Conservation (phyloP, 805 yeast species). For the Yamadazyma phyllophila region DNA sequence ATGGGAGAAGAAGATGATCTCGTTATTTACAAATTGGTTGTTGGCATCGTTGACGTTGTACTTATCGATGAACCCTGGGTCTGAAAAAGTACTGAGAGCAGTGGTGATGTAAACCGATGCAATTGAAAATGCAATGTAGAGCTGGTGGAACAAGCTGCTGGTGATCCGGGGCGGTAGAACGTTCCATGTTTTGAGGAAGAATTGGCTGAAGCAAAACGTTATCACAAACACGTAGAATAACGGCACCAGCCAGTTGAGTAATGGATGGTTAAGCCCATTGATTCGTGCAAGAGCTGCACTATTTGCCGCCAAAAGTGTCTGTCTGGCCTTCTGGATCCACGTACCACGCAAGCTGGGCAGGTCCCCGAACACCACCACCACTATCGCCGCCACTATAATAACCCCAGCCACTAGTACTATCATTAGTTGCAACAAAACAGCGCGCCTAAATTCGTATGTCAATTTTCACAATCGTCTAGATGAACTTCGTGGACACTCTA, state of each 20-base stretch:
- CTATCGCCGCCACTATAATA: constrained; percentile 3
- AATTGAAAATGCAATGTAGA: constrained; percentile 31
- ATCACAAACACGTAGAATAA: constrained; percentile 37
- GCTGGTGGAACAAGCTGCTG: constrained; percentile 11
- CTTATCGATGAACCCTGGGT: constrained; percentile 41
- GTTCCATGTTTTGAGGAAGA: constrained; percentile 28
- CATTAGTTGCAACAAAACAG: neutral
- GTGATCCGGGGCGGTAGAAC: constrained; percentile 13
- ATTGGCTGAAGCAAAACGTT: constrained; percentile 29
- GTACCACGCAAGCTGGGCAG: constrained; percentile 42
- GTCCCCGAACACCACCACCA: constrained; percentile 43
- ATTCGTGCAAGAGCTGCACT: neutral
- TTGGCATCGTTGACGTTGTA: constrained; percentile 12
- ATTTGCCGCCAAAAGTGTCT: neutral
- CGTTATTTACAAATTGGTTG: constrained; percentile 40
- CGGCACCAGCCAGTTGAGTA: constrained; percentile 45
- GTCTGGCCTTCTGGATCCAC: constrained; percentile 23
- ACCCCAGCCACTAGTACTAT: neutral
- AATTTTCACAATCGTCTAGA: neutral
- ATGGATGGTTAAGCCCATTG: constrained; percentile 3
- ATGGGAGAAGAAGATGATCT: constrained; percentile 50
- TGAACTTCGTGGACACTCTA: constrained; percentile 12
- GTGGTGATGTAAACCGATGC: constrained; percentile 33
- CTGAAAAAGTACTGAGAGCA: constrained; percentile 34
- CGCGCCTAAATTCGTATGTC: neutral